These are phyloP conservation scores for Amaranthus hypochondriacus DNA, from an alignment of 148 eudicot species.

Conservation along the genomic window DNA sequence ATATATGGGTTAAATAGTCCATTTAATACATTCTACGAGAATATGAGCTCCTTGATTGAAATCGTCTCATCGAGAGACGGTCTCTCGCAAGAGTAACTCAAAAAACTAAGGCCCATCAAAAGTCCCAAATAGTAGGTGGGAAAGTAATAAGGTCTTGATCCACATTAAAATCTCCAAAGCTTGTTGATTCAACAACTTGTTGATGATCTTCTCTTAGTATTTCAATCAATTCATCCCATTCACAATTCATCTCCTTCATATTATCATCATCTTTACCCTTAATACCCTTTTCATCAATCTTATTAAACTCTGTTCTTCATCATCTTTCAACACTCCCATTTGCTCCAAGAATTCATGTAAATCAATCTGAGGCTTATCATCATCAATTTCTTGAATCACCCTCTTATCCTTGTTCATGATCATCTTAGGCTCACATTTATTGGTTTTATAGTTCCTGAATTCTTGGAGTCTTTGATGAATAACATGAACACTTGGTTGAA, in stretches of 20 bases:
- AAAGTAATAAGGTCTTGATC: conserved; percentile 34
- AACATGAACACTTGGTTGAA: conserved; percentile 70
- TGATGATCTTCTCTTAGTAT: conserved; percentile 32
- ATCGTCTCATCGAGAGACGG: too few species aligned
- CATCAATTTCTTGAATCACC: conserved; percentile 6
- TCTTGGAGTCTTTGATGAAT: conserved; percentile 84
- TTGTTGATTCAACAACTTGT: conserved; percentile 30
- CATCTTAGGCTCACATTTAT: conserved; percentile 19
- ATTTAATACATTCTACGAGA: too few species aligned
- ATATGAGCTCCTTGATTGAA: too few species aligned
- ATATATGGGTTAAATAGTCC: too few species aligned
- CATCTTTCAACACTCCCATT: conserved; percentile 59
- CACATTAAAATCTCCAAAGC: conserved; percentile 29
- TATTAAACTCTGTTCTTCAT: conserved; percentile 11
- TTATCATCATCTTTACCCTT: not conserved
- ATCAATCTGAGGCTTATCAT: conserved; percentile 73
- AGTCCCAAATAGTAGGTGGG: conserved; percentile 53
- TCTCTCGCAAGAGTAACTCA: too few species aligned
- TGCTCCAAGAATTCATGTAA: conserved; percentile 81
- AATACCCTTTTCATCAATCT: not conserved
- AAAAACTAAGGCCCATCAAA: conserved; percentile 20
- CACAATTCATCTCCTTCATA: conserved; percentile 23
- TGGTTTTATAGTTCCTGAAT: conserved; percentile 39
- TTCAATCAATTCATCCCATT: conserved; percentile 69
- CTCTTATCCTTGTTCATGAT: conserved; percentile 1